Evolutionary conservation across 768 basidiomycete genomes (phyloP).

Genomic region (Boletus edulis): DNA sequence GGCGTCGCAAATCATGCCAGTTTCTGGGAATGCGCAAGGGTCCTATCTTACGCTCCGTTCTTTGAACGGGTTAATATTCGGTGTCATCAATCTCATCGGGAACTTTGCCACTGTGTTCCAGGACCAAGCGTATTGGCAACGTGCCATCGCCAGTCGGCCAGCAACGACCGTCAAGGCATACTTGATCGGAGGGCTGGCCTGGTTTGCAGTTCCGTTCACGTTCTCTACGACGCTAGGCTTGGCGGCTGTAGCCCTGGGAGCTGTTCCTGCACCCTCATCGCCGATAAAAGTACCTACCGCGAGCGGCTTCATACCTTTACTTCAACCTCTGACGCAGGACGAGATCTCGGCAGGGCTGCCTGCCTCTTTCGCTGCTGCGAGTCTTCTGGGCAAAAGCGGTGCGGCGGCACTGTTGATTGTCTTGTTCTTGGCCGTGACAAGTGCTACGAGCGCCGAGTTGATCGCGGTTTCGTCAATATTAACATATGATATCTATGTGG

Average conservation of each 20-base stretch:
- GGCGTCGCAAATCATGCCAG: slow-evolving; percentile 54
- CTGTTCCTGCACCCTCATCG: slow-evolving; percentile 32
- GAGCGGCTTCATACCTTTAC: slow-evolving; percentile 47
- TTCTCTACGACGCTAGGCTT: slow-evolving; percentile 88
- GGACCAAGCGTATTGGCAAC: slow-evolving; percentile 86
- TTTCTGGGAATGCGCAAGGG: slow-evolving; percentile 80
- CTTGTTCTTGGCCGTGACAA: slow-evolving; percentile 84
- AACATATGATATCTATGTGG: slow-evolving; percentile 87
- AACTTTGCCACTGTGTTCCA: slow-evolving; percentile 71
- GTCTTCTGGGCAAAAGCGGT: slow-evolving; percentile 77
- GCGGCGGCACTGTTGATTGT: slow-evolving; percentile 77
- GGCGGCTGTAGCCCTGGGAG: slow-evolving; percentile 77
- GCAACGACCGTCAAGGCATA: slow-evolving; percentile 89
- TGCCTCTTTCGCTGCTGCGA: slow-evolving; percentile 78
- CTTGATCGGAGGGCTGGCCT: slow-evolving; percentile 83
- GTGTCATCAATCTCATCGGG: slow-evolving; percentile 85
- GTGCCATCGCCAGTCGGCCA: slow-evolving; percentile 85
- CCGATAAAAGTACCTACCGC: slow-evolving; percentile 39
- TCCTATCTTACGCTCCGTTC: slow-evolving; percentile 82
- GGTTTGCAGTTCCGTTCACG: slow-evolving; percentile 88
- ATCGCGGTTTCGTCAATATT: slow-evolving; percentile 85
- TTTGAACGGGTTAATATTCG: slow-evolving; percentile 76
- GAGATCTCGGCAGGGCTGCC: slow-evolving; percentile 91
- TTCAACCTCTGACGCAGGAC: slow-evolving; percentile 42
- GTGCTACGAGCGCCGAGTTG: slow-evolving; percentile 84